phyloP scores from a whole-genome alignment of 306 rosid genomes.

The Citrullus amarus region DNA sequence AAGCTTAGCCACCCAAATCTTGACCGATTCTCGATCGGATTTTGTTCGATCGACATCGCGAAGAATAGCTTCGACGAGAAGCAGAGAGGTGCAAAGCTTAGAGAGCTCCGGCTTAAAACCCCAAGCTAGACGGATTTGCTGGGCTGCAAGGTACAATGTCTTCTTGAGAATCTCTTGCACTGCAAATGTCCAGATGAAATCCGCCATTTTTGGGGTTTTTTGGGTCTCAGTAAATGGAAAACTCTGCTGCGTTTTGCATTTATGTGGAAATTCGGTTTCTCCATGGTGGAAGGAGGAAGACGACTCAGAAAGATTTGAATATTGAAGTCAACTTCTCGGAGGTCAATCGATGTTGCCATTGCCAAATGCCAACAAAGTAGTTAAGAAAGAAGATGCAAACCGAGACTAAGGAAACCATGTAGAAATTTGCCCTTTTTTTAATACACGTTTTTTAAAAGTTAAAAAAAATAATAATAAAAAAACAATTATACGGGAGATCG shows the following conservation, averaged over 20 bases:
- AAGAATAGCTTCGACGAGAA: not conserved
- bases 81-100: not conserved
- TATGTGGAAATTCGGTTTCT: not conserved
- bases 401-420: too few relatives aligned
- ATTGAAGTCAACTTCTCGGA: not conserved
- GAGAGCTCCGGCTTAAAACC: constrained; percentile 1
- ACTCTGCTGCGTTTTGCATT: not conserved
- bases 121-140: not conserved
- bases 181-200: not conserved
- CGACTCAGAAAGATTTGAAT: not conserved
- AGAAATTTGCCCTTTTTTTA: too few relatives aligned
- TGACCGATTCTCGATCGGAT: not conserved
- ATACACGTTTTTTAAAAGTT: too few relatives aligned
- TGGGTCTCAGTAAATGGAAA: not conserved
- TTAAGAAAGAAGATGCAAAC: too few relatives aligned
- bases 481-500: too few relatives aligned
- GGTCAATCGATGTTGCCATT: too few relatives aligned
- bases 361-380: too few relatives aligned
- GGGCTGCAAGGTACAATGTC: not conserved
- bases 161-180: constrained; percentile 6
- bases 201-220: not conserved
- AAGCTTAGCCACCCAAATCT: constrained; percentile 7
- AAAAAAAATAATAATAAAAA: too few relatives aligned
- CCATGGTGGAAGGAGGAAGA: not conserved
- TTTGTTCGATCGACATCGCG: not conserved